Conservation (phyloP, 176 grass and related monocot genomes). For the Musa acuminata region DNA sequence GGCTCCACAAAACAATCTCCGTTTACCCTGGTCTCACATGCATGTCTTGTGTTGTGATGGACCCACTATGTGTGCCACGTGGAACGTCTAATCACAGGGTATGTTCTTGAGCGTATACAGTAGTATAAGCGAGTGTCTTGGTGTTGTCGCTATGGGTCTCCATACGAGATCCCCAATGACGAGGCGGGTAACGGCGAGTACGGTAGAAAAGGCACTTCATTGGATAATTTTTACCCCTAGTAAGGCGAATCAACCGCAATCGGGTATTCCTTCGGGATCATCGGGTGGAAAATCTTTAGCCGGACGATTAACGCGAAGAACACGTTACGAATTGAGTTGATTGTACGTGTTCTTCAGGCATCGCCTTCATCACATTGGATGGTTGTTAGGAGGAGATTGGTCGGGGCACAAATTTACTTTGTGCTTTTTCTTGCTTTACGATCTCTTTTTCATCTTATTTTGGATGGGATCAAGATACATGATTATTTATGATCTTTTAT, state of each 20-base stretch:
- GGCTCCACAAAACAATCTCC: neutral
- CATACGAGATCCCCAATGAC: neutral
- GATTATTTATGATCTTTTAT: too few species aligned
- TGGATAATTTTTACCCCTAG: neutral
- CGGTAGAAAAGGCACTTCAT: neutral
- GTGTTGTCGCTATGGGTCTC: neutral
- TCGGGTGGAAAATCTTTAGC: neutral
- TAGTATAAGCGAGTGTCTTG: too few species aligned
- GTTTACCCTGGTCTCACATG: neutral
- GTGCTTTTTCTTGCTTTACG: too few species aligned
- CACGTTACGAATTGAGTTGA: neutral
- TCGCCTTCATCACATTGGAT: neutral
- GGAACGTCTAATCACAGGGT: too few species aligned
- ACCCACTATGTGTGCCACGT: too few species aligned
- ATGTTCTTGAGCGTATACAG: too few species aligned
- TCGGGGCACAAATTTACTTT: too few species aligned
- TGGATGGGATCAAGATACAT: too few species aligned
- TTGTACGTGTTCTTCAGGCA: neutral
- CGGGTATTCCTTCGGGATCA: neutral
- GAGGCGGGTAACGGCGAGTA: neutral
- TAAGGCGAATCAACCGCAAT: neutral
- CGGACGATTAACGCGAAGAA: neutral
- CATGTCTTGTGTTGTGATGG: neutral
- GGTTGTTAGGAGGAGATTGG: neutral
- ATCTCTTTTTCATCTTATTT: too few species aligned